phyloP scores from a whole-genome alignment of 768 basidiomycete genomes.

The Tulasnella sp. region DNA sequence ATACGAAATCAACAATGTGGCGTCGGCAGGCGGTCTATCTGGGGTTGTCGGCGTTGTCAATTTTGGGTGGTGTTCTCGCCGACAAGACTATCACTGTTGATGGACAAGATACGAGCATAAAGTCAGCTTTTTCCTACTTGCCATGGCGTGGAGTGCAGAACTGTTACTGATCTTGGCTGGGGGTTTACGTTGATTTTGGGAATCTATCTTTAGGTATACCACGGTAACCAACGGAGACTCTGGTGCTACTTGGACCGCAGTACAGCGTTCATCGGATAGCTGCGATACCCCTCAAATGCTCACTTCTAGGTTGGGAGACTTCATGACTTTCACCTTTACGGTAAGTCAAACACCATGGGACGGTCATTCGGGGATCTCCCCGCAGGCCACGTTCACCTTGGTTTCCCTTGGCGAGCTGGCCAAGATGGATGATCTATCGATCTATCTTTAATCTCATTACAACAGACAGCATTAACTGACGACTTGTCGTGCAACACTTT shows the following conservation, averaged over 20 bases:
- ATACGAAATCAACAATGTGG: background rate
- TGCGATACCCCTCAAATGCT: background rate
- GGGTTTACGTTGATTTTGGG: background rate
- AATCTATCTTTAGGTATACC: background rate
- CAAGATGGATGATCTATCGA: background rate
- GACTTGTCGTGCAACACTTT: too few species aligned
- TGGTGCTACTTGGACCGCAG: background rate
- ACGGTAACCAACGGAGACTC: background rate
- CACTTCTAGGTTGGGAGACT: background rate
- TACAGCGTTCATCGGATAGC: slow-evolving; percentile 21
- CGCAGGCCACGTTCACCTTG: too few species aligned
- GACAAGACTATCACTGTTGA: background rate
- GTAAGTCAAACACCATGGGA: background rate
- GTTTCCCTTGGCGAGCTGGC: too few species aligned
- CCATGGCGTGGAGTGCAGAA: background rate
- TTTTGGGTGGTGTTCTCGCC: background rate
- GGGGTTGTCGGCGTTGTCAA: background rate
- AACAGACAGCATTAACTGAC: background rate
- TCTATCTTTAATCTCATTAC: background rate
- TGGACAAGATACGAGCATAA: background rate
- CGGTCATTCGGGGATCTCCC: too few species aligned
- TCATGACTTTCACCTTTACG: background rate
- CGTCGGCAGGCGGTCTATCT: background rate
- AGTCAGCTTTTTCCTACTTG: background rate
- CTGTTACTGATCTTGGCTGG: background rate